Evolutionary conservation across 352 stramenopile genomes (phyloP).

Genomic region (Phytophthora litchii): DNA sequence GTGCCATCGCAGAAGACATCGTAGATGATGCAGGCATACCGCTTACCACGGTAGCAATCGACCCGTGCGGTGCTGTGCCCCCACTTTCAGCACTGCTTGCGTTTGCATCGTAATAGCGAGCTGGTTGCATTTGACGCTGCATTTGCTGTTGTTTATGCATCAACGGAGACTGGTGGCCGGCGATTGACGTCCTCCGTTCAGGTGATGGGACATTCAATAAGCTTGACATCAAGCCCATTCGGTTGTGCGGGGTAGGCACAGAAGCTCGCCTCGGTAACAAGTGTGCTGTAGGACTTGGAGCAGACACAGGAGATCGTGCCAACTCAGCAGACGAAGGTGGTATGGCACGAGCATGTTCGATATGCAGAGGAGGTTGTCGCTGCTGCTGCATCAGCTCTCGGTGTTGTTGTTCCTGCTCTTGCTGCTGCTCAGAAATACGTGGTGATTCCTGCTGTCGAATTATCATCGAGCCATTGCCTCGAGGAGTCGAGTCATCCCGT

Average conservation of each 20-base stretch:
- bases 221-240: conserved; percentile 81
- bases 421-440: conserved; percentile 28
- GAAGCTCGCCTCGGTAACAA: conserved; percentile 51
- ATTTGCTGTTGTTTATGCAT: conserved; percentile 47
- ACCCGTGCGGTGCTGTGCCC: conserved; percentile 17
- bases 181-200: conserved; percentile 47
- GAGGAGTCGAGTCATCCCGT: conserved; percentile 47
- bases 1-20: conserved; percentile 29
- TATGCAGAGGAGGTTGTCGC: conserved; percentile 29
- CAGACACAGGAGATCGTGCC: conserved; percentile 29
- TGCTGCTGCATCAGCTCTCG: conserved; percentile 21
- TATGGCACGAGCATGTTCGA: conserved; percentile 30
- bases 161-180: conserved; percentile 49
- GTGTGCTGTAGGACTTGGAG: conserved; percentile 62
- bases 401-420: conserved; percentile 12
- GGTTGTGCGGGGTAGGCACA: conserved; percentile 35
- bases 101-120: conserved; percentile 44
- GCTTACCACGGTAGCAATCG: conserved; percentile 38
- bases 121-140: conserved; percentile 38
- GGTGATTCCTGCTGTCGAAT: conserved; percentile 49
- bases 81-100: conserved; percentile 23
- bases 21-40: conserved; percentile 37
- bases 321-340: conserved; percentile 34
- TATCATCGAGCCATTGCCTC: conserved; percentile 42
- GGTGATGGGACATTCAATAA: conserved; percentile 76